A percentile compares a stretch with the other conserved stretches of the same genome.
phyloP scores from a whole-genome alignment of 1,284 basidiomycete genomes.

The Cryptococcus sp. region DNA sequence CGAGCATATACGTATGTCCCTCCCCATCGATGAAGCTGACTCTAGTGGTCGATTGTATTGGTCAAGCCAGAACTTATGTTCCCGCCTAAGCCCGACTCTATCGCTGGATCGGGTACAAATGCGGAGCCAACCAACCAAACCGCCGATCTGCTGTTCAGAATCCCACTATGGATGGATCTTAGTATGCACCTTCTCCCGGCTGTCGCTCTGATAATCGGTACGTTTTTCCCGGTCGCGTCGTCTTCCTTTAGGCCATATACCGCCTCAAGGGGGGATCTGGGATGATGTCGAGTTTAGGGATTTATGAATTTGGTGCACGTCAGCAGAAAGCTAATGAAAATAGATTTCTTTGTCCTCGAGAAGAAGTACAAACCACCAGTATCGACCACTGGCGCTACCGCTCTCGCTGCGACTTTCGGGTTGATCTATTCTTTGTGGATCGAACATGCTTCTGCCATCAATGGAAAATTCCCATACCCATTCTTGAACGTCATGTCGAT shows the following conservation, averaged over 20 bases:
- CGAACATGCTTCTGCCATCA: conserved; percentile 62
- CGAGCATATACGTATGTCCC: conserved; percentile 58
- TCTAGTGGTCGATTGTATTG: conserved; percentile 40
- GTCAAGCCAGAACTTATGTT: conserved; percentile 35
- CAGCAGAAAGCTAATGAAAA: background rate
- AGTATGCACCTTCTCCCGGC: conserved; percentile 63
- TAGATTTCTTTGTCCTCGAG: conserved; percentile 69
- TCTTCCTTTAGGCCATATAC: background rate
- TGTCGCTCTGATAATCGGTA: conserved; percentile 54
- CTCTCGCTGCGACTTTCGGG: conserved; percentile 51
- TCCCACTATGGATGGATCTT: conserved; percentile 61
- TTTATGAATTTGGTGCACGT: background rate
- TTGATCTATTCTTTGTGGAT: conserved; percentile 62
- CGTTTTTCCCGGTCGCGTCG: conserved; percentile 4
- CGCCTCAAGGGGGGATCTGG: background rate
- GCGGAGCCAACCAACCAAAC: conserved; percentile 13
- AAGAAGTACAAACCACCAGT: conserved; percentile 55
- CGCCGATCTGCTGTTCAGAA: conserved; percentile 47
- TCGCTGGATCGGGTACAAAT: conserved; percentile 42
- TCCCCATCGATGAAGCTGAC: background rate
- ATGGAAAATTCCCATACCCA: conserved; percentile 67
- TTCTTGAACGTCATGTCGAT: conserved; percentile 64
- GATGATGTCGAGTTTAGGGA: background rate
- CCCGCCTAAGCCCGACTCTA: conserved; percentile 21
- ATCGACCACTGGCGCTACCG: conserved; percentile 52